Conservation (phyloP, 179 eudicot genomes). For the Sideroxylon spinosum region DNA sequence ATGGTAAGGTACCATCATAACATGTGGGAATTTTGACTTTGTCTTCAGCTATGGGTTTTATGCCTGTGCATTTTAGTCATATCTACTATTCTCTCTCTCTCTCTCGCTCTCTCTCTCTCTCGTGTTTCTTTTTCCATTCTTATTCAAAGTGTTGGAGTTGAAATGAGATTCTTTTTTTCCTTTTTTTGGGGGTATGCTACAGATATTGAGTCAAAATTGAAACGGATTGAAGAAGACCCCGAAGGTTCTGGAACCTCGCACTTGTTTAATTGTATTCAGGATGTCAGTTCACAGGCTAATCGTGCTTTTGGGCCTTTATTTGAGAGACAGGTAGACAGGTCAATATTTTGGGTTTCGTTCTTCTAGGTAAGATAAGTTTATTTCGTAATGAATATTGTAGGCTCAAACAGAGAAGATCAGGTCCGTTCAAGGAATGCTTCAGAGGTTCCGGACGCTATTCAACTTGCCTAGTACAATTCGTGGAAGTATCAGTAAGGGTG, state of each 20-base stretch:
- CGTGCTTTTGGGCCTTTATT: constrained; percentile 91
- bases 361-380: constrained; percentile 2
- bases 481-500: constrained; percentile 89
- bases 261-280: constrained; percentile 70
- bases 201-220: constrained; percentile 95
- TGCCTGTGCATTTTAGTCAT: no score
- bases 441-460: constrained; percentile 93
- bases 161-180: background rate
- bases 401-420: constrained; percentile 99
- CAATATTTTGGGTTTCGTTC: constrained; percentile 9
- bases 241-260: constrained; percentile 96
- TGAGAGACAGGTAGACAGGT: constrained; percentile 87
- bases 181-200: constrained; percentile 23
- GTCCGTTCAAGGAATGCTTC: constrained; percentile 99
- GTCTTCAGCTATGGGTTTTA: background rate
- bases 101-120: no score
- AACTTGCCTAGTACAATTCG: constrained; percentile 96
- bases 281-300: constrained; percentile 72
- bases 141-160: no score
- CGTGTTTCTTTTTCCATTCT: no score
- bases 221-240: constrained; percentile 94
- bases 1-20: constrained; percentile 50
- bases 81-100: no score
- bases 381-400: constrained; percentile 27
- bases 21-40: background rate